Evolutionary conservation across 1,139 yeast species (phyloP), one percentile per base, ranked within the genome.

Genomic region (Sugiyamaella paludigena): DNA sequence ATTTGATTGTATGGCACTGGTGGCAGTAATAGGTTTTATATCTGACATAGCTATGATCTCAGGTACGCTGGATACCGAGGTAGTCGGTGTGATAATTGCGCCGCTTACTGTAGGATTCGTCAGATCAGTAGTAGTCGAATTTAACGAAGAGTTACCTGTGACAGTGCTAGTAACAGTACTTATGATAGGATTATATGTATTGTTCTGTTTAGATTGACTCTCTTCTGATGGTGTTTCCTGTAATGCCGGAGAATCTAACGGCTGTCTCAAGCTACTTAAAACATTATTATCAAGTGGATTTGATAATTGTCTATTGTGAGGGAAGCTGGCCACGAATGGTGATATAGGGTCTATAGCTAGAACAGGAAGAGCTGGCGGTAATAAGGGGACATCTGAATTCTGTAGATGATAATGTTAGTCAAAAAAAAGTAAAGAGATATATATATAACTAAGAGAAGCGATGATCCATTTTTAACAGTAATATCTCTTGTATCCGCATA

Each of bases 101-200:
- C 8, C 34, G 10, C 12, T 11, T 10, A 32, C 15, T 15, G 13
- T 36, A 1, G 40, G 40, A 11, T 9, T 12, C 4, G 45, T 42
- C 31, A 42, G 19, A 16, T 42, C 45, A 12, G 45, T 42, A 33
- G 45, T 35, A n/a, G 45, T 42, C 11, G 45, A 42, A 19, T 42
- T 42, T 9, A 40, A 29, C 27, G 45, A 42, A 13, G 29, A 36
- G 7, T 19, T 19, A 19, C 24, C 24, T 4, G 24, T 19, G 24
- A n/a, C n/a, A n/a, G 24, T 19, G 24, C 24, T 19, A 19, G 24
- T 19, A 19, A 4, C 5, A 5, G 5, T 19, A 19, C 24, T 19
- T 19, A 19, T 19, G 24, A 19, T 19, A 5, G 24, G 24, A 19
- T 19, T 19, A 19, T 3, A 19, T 5, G 5, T 19, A 19, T 19